Conservation (phyloP, 345 rosid species). For the Heritiera fomes region DNA sequence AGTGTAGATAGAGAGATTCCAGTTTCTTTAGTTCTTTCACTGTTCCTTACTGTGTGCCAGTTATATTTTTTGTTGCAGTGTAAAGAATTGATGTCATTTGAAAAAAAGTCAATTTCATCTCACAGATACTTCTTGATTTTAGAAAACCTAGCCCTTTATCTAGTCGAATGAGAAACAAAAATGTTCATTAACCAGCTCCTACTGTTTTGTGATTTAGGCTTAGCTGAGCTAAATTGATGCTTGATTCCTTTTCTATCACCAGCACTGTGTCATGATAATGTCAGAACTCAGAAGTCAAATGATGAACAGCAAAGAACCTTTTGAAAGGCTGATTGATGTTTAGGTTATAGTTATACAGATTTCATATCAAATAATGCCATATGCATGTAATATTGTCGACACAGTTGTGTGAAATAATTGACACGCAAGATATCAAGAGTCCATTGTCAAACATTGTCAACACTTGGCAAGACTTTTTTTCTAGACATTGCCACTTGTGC, state of each 20-base stretch:
- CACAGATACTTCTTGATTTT: background rate
- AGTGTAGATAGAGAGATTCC: background rate
- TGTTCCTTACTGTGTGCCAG: background rate
- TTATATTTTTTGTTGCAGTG: background rate
- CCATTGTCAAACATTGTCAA: background rate
- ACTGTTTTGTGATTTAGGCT: background rate
- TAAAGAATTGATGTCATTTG: slow-evolving; percentile 4
- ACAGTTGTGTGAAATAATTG: background rate
- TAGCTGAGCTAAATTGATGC: background rate
- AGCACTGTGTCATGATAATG: background rate
- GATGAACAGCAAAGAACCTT: background rate
- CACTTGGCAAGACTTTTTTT: background rate
- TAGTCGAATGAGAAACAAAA: background rate
- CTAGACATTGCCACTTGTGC: slow-evolving; percentile 7
- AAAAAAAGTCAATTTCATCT: background rate
- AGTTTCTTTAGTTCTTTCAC: background rate
- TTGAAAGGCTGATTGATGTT: background rate
- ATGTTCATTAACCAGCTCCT: background rate
- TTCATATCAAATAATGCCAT: background rate
- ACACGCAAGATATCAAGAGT: background rate
- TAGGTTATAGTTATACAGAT: background rate
- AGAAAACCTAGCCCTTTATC: background rate
- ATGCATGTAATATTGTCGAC: background rate
- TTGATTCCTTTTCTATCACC: background rate
- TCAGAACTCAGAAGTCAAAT: background rate